A percentile compares a stretch with the other conserved stretches of the same genome.
phyloP scores from a whole-genome alignment of 257 asterid species.

The Gentiana macrophylla region DNA sequence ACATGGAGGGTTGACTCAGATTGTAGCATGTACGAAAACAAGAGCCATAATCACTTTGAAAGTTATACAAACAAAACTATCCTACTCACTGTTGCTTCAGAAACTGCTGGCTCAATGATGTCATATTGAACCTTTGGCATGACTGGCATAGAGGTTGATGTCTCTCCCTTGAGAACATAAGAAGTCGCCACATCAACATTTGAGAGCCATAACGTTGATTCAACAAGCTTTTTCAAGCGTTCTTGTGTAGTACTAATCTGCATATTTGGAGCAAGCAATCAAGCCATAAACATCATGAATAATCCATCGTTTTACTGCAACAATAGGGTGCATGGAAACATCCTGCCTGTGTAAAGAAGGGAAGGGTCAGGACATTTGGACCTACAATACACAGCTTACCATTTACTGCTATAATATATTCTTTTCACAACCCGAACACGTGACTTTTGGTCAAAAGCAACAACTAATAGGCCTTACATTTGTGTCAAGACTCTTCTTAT shows the following conservation, averaged over 20 bases:
- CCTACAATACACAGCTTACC: too few species aligned
- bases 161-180: slow-evolving; percentile 63
- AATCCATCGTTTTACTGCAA: not conserved
- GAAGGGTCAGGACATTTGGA: too few species aligned
- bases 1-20: too few species aligned
- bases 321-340: slow-evolving; percentile 1
- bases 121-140: slow-evolving; percentile 55
- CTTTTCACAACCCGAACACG: too few species aligned
- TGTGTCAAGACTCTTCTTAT: too few species aligned
- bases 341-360: too few species aligned
- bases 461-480: too few species aligned
- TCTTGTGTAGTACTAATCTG: slow-evolving; percentile 66
- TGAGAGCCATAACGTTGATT: slow-evolving; percentile 66
- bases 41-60: too few species aligned
- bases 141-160: slow-evolving; percentile 57
- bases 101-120: slow-evolving; percentile 59
- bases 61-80: too few species aligned
- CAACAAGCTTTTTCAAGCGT: slow-evolving; percentile 70
- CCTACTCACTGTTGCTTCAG: slow-evolving; percentile 68
- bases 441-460: too few species aligned
- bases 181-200: slow-evolving; percentile 68
- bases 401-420: too few species aligned
- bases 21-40: too few species aligned
- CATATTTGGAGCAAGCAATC: slow-evolving; percentile 13
- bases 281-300: slow-evolving; percentile 6